phyloP scores from a whole-genome alignment of 805 yeast genomes.

The Pichia kluyveri region DNA sequence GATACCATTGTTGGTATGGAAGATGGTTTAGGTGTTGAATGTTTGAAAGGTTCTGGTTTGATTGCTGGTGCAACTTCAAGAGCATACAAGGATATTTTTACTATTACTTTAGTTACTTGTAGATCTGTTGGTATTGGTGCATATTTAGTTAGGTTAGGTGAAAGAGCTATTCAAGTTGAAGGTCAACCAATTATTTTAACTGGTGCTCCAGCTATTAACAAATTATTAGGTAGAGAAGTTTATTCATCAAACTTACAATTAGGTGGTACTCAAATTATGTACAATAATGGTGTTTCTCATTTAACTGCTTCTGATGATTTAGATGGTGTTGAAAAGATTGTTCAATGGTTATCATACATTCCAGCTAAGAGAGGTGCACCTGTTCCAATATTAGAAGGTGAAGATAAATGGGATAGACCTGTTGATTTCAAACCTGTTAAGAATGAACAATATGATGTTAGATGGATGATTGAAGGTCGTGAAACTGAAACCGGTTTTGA shows the following conservation, averaged over 20 bases:
- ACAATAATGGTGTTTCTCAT: conserved; percentile 96
- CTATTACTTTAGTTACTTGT: conserved; percentile 97
- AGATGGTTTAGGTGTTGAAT: conserved; percentile 97
- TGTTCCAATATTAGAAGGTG: conserved; percentile 77
- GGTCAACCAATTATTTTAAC: conserved; percentile 98
- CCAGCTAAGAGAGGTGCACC: conserved; percentile 88
- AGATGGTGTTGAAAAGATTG: conserved; percentile 90
- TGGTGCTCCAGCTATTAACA: conserved; percentile 98
- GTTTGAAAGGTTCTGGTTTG: conserved; percentile 95
- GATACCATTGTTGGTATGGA: conserved; percentile 86
- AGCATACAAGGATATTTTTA: conserved; percentile 96
- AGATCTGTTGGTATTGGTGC: conserved; percentile 99
- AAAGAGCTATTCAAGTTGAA: conserved; percentile 96
- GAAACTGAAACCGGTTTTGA: conserved; percentile 65
- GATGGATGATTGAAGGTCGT: conserved; percentile 91
- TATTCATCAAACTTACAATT: conserved; percentile 94
- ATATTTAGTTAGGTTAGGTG: conserved; percentile 94
- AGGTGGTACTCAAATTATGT: conserved; percentile 99
- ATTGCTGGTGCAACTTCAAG: conserved; percentile 98
- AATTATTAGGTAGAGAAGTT: conserved; percentile 92
- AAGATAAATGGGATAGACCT: conserved; percentile 90
- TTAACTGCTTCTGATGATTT: conserved; percentile 94
- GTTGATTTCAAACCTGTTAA: conserved; percentile 71
- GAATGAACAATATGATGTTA: conserved; percentile 75
- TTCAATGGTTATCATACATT: conserved; percentile 91